Base-by-base conservation (phyloP, 331 rosid species). In the Prunus yedoensis region DNA sequence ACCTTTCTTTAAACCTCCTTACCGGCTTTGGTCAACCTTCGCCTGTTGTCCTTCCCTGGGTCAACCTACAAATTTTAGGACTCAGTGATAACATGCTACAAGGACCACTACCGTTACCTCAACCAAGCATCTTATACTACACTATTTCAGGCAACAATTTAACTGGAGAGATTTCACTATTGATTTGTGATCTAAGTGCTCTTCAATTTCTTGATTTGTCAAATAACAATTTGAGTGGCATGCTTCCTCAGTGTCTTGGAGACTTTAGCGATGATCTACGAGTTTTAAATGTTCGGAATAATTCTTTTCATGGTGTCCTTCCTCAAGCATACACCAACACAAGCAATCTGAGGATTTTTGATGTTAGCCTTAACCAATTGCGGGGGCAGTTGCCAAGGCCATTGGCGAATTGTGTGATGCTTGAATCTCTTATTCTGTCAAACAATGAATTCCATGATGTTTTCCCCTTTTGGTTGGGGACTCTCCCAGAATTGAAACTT, bases 331-430 rank as follows among this genome's bases (percentile, higher is more conserved):
- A 16, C 32, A 68, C 21, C 11, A 50, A 0, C 32, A 30, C 4
- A 3, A 30, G 32, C 32, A 21, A 0, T 27, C 3, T 46, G n/a
- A 68, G 2, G 32, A 30, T 30, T 3, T 30, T 30, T 30, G 57
- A 68, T 46, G 53, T 47, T 3, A 68, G 72, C 9, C n/a, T 21
- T 46, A 68, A 46, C 72, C n/a, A 45, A 50, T 68, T 68, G 13
- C 21, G 8, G 6, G 58, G 72, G n/a, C 8, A 47, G 21, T 17
- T 68, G 16, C 71, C 56, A 6, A 67, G 71, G 11, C 46, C 71
- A 3, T 46, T 67, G 11, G 20, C 8, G 20, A 68, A 46, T 10
- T 47, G 72, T 30, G 30, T 1, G 54, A 30, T 30, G 32, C 32
- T 30, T 3, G 32, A 30, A 30, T 30, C 32, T 30, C 32, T 30